These are phyloP conservation scores for Thermoascus crustaceus DNA, from an alignment of 2,329 filamentous ascomycete genomes.

Conservation along the genomic window DNA sequence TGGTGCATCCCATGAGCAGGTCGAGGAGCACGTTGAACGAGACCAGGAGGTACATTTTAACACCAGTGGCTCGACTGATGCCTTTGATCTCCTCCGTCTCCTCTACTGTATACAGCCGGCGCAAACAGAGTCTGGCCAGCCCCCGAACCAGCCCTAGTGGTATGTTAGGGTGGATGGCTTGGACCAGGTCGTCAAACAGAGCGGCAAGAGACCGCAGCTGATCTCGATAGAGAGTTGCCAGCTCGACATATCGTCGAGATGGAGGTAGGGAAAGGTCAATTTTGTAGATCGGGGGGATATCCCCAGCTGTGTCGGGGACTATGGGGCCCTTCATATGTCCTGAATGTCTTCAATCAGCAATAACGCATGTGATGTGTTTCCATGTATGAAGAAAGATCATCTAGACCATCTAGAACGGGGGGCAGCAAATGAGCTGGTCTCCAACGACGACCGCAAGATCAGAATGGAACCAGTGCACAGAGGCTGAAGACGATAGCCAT, in stretches of 20 bases:
- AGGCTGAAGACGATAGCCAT: too few relatives aligned
- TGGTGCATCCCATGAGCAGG: constrained; percentile 58
- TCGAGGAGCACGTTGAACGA: constrained; percentile 57
- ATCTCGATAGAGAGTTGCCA: constrained; percentile 40
- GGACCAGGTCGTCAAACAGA: constrained; percentile 46
- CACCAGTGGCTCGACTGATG: constrained; percentile 43
- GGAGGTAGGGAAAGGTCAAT: constrained; percentile 51
- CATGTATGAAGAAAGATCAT: too few relatives aligned
- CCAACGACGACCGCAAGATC: too few relatives aligned
- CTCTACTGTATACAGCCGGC: constrained; percentile 45
- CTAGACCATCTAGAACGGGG: too few relatives aligned
- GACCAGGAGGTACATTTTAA: constrained; percentile 54
- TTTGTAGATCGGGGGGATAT: constrained; percentile 30
- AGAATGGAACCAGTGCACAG: too few relatives aligned
- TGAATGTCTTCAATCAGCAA: too few relatives aligned
- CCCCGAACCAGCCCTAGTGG: constrained; percentile 16
- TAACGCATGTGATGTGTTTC: too few relatives aligned
- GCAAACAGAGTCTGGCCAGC: constrained; percentile 42
- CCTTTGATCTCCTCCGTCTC: constrained; percentile 56
- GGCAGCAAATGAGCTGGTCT: too few relatives aligned
- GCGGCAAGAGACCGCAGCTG: constrained; percentile 36
- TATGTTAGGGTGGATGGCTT: constrained; percentile 15
- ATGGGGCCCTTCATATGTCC: background rate
- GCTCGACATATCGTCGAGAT: constrained; percentile 41
- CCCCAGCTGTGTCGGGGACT: background rate